Evolutionary conservation across 176 grass and related monocot species (phyloP).

Genomic region (Rhynchospora pubera): DNA sequence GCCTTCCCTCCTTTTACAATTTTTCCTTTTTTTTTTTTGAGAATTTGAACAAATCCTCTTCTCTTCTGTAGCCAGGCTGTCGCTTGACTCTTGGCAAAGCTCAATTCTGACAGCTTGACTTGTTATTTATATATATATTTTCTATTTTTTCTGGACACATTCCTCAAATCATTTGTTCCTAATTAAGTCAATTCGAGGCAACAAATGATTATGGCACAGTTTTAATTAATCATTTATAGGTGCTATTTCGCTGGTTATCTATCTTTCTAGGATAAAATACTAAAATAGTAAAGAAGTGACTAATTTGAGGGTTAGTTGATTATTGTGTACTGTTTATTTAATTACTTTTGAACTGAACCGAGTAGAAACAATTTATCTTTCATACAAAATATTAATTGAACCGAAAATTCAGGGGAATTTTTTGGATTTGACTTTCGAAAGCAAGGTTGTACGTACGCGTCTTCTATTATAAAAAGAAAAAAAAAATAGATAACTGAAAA

Average conservation of each 20-base stretch:
- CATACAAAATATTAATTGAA: not conserved
- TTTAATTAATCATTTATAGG: not conserved
- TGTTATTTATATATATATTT: not conserved
- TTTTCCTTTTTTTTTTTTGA: not conserved
- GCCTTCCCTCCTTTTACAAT: not conserved
- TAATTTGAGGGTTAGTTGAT: too few relatives aligned
- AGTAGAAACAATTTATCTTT: not conserved
- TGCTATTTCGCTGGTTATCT: not conserved
- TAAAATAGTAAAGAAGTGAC: not conserved
- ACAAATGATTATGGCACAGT: not conserved
- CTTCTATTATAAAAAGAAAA: not conserved
- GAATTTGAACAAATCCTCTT: not conserved
- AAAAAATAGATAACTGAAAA: not conserved
- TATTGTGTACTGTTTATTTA: too few relatives aligned
- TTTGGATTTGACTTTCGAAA: not conserved
- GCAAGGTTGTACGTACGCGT: not conserved
- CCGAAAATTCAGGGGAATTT: not conserved
- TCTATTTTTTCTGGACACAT: not conserved
- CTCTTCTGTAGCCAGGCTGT: conserved; percentile 19
- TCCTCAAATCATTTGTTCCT: not conserved
- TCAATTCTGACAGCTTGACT: conserved; percentile 6
- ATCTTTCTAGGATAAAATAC: not conserved
- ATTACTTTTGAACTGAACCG: too few relatives aligned
- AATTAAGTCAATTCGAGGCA: not conserved
- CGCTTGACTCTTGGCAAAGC: not conserved